Percentiles rank a stretch among this genome's conserved stretches.
Conservation (phyloP, 306 rosid genomes). For the Coriaria nepalensis region DNA sequence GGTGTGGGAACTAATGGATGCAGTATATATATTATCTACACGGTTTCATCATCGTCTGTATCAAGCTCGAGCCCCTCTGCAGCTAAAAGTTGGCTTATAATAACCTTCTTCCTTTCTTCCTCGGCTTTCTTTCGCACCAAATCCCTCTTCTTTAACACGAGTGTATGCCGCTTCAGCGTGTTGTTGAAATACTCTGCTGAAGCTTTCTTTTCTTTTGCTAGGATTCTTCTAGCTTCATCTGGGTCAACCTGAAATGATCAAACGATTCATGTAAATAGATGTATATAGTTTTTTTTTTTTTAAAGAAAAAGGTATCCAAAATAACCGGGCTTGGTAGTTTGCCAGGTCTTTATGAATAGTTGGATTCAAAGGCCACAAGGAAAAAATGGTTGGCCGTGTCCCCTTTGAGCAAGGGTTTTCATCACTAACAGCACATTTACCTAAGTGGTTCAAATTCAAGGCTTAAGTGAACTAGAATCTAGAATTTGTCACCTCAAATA, state of each 20-base stretch:
- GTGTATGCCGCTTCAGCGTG: constrained; percentile 75
- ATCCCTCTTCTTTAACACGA: constrained; percentile 71
- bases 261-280: constrained; percentile 7
- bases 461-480: too few species aligned
- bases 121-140: constrained; percentile 68
- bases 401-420: too few species aligned
- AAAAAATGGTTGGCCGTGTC: too few species aligned
- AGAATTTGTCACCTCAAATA: too few species aligned
- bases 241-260: constrained; percentile 58
- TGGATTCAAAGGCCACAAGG: too few species aligned
- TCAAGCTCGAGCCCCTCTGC: constrained; percentile 95
- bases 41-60: constrained; percentile 47
- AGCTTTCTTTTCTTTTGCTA: constrained; percentile 83
- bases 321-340: background rate
- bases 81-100: constrained; percentile 62
- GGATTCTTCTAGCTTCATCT: constrained; percentile 60
- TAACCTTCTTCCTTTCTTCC: constrained; percentile 53
- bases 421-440: too few species aligned
- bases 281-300: constrained; percentile 11
- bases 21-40: constrained; percentile 17
- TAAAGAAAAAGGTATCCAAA: constrained; percentile 17
- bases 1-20: constrained; percentile 7
- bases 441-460: too few species aligned
- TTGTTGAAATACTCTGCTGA: constrained; percentile 51
- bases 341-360: too few species aligned